phyloP scores from a whole-genome alignment of 805 yeast species.

The Diddensiella santjacobensis region DNA sequence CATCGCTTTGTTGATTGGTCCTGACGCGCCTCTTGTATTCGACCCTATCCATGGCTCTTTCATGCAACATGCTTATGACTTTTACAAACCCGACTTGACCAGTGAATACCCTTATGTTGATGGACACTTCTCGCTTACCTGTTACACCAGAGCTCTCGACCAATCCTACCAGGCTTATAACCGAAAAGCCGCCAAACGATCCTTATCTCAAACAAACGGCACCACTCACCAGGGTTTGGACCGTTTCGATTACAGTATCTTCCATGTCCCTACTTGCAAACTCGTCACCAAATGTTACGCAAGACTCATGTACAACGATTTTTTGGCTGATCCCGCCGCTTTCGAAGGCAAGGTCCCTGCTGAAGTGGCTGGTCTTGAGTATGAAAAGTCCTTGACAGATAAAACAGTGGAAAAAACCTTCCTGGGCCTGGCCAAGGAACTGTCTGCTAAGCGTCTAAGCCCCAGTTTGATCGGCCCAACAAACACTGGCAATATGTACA shows the following conservation, averaged over 20 bases:
- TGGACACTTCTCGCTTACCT: conserved; percentile 90
- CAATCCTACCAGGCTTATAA: conserved; percentile 79
- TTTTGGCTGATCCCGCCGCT: conserved; percentile 59
- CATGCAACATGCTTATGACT: conserved; percentile 97
- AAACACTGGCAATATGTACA: conserved; percentile 97
- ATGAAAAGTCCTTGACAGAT: conserved; percentile 76
- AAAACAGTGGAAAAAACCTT: conserved; percentile 81
- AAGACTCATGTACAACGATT: conserved; percentile 86
- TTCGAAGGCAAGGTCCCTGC: conserved; percentile 50
- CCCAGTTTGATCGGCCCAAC: conserved; percentile 88
- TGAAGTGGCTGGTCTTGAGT: conserved; percentile 56
- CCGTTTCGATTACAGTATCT: conserved; percentile 85
- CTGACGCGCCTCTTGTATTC: conserved; percentile 94
- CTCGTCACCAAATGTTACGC: conserved; percentile 90
- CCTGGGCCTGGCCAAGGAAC: conserved; percentile 68
- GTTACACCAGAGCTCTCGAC: conserved; percentile 93
- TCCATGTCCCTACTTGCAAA: conserved; percentile 98
- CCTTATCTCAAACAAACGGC: conserved; percentile 35
- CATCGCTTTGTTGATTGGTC: conserved; percentile 91
- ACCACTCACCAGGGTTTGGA: conserved; percentile 46
- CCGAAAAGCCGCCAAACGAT: conserved; percentile 59
- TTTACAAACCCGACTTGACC: conserved; percentile 96
- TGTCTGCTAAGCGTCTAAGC: conserved; percentile 61
- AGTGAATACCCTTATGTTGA: conserved; percentile 96
- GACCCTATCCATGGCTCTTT: conserved; percentile 85